phyloP scores from a whole-genome alignment of 106 monocot species.

The Allium fistulosum region DNA sequence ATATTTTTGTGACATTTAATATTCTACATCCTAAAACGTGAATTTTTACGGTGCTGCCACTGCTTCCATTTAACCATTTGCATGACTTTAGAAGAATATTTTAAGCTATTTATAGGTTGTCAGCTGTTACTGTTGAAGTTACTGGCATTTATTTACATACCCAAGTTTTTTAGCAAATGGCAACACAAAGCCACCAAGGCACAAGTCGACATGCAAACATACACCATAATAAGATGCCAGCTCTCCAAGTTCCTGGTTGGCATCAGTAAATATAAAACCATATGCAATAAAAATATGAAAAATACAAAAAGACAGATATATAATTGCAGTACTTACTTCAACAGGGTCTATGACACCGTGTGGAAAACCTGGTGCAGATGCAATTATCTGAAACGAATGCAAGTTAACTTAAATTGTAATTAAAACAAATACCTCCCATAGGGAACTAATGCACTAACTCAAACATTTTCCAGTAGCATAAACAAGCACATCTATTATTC shows the following conservation, averaged over 20 bases:
- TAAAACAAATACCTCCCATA: neutral
- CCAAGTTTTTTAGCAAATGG: constrained; percentile 98
- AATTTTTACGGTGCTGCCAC: no score
- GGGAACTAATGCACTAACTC: neutral
- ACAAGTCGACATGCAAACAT: constrained; percentile 93
- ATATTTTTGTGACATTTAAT: no score
- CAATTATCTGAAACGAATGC: constrained; percentile 54
- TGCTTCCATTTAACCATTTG: no score
- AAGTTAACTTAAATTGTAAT: neutral
- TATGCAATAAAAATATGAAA: neutral
- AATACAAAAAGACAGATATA: neutral
- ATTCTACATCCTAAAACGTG: no score
- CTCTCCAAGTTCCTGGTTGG: constrained; percentile 73
- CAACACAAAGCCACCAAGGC: constrained; percentile 98
- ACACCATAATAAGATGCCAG: constrained; percentile 63
- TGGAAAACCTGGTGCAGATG: constrained; percentile 91
- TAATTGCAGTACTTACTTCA: constrained; percentile 46
- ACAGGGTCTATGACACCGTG: constrained; percentile 93
- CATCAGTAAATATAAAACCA: constrained; percentile 1
- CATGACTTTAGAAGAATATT: no score
- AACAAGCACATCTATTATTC: no score
- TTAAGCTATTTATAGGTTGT: no score
- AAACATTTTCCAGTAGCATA: neutral
- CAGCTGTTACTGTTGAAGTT: no score
- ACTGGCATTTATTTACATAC: constrained; percentile 23